A percentile compares a stretch with the other conserved stretches of the same genome.
phyloP scores from a whole-genome alignment of 768 basidiomycete genomes.

The Leccinum boreale region DNA sequence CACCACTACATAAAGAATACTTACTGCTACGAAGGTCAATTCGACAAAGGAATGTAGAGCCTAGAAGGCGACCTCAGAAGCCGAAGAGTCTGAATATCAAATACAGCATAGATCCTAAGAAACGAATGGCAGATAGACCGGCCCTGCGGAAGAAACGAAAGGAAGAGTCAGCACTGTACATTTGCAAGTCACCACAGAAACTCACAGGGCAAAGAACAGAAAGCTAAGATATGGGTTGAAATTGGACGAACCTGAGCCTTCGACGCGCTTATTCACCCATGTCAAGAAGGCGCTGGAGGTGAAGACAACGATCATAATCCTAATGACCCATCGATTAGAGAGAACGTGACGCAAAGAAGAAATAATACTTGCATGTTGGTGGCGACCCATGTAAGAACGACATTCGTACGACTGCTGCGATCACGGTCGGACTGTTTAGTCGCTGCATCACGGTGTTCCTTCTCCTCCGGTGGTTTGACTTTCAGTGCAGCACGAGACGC shows the following conservation, averaged over 20 bases:
- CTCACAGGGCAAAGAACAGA: constrained; percentile 67
- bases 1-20: constrained; percentile 4
- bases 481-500: constrained; percentile 71
- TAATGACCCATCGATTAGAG: constrained; percentile 21
- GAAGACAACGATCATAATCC: constrained; percentile 70
- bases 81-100: constrained; percentile 74
- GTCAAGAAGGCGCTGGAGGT: constrained; percentile 73
- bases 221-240: constrained; percentile 91
- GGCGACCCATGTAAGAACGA: constrained; percentile 79
- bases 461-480: constrained; percentile 64
- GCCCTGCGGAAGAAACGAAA: constrained; percentile 43
- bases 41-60: background rate
- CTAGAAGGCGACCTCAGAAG: background rate
- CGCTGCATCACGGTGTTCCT: constrained; percentile 79
- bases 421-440: constrained; percentile 89
- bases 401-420: constrained; percentile 80
- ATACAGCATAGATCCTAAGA: constrained; percentile 75
- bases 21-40: constrained; percentile 4
- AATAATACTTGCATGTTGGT: constrained; percentile 67
- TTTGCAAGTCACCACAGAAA: background rate
- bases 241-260: constrained; percentile 43
- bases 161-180: constrained; percentile 1
- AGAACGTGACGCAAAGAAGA: background rate
- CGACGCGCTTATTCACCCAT: constrained; percentile 64
- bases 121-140: constrained; percentile 76